These are phyloP conservation scores for Pyrenula massariospora DNA, from an alignment of 495 filamentous ascomycete species.

Conservation along the genomic window DNA sequence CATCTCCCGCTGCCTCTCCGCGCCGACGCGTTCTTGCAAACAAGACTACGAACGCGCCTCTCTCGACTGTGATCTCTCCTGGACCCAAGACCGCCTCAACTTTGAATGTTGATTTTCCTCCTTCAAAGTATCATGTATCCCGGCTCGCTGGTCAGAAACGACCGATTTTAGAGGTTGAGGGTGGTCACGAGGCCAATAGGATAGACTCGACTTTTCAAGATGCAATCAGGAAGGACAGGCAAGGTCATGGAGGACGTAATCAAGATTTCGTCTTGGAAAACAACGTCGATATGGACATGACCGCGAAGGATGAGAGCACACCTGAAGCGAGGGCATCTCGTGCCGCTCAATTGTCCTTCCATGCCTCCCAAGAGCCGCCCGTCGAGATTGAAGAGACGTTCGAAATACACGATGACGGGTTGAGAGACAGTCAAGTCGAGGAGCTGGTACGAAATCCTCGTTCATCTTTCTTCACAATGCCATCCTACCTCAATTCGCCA, in stretches of 20 bases:
- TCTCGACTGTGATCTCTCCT: background rate
- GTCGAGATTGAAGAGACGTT: background rate
- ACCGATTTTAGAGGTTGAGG: background rate
- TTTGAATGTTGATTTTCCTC: too few relatives aligned
- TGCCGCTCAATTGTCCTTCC: background rate
- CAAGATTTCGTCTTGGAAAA: background rate
- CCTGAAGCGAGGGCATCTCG: background rate
- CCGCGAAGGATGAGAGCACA: background rate
- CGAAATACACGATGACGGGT: background rate
- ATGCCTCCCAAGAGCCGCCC: background rate
- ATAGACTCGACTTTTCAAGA: too few relatives aligned
- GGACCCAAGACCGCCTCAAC: background rate
- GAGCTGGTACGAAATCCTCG: background rate
- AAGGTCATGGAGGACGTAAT: background rate
- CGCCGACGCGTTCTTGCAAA: background rate
- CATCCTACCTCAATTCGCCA: background rate
- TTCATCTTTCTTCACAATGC: too few relatives aligned
- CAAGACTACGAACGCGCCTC: background rate
- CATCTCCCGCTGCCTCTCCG: background rate
- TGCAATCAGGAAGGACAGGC: too few relatives aligned
- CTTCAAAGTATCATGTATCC: background rate
- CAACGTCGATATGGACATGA: background rate
- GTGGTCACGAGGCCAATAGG: too few relatives aligned
- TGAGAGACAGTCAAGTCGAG: background rate
- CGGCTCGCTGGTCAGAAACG: background rate